Base-by-base conservation (phyloP, 257 asterid species). In the Pogostemon cablin region DNA sequence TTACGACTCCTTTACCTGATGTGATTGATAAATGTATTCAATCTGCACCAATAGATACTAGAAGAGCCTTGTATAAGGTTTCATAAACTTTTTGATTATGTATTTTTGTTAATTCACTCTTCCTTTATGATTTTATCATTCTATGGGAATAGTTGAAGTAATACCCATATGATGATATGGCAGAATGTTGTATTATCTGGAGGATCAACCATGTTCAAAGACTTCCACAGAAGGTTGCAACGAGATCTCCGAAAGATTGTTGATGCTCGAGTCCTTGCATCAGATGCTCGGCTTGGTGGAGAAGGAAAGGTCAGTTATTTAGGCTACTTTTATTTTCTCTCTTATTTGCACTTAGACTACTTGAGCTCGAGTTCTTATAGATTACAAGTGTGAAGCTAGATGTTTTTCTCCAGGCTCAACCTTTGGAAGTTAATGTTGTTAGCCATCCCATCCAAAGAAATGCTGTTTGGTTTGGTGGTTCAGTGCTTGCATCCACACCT, bases 401-500 rank as follows among this genome's bases (percentile, higher is more conserved):
- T 65, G 54, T 41, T 72, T 63, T 59, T 72, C 71, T 58, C 67
- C 83, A 88, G 98, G 88, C 93, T 47, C 91, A 88, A 57, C 96
- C 93, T 2, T 88, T 95, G 86, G 99, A 95, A 81, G 97, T 95
- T 71, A 89, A 88, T 78, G 99, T 95, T 50, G 90, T 86, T 68
- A 91, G 98, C 85, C 91, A 89, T 77, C 96, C 95, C 54, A 84
- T 91, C 80, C 98, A 95, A 86, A 89, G 95, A 81, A 84, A 83
- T 65, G 99, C 99, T 74, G 99, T 89, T 75, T 93, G 99, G 99
- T 93, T 91, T 80, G 99, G 99, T 58, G 99, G 98, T 62, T 95
- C 99, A 4, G 97, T 91, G 44, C 95, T 91, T 71, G 97, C 96
- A 68, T 95, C 99, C 67, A 91, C 93, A 12, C 96, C 98, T 17